Percentiles rank a stretch among this genome's conserved stretches.
phyloP scores from a whole-genome alignment of 1,139 yeast species.

The Nakaseomyces uthaithaninus region DNA sequence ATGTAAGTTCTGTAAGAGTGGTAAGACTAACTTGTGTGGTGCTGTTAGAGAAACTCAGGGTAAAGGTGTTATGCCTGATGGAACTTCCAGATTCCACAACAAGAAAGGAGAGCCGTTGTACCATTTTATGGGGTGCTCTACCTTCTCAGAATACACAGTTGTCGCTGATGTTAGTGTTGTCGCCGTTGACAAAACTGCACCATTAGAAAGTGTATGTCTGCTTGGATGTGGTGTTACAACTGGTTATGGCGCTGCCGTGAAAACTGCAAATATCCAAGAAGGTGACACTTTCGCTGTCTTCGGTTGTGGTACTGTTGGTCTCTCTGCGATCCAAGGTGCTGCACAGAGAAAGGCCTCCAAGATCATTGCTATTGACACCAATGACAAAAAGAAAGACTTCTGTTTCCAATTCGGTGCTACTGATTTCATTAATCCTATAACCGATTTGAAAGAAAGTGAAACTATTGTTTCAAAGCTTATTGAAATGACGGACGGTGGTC shows the following conservation, averaged over 20 bases:
- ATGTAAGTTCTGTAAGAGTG: conserved; percentile 91
- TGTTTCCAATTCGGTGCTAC: conserved; percentile 90
- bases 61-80: conserved; percentile 91
- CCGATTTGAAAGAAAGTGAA: conserved; percentile 56
- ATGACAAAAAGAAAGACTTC: conserved; percentile 77
- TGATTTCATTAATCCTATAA: conserved; percentile 79
- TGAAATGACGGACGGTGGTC: conserved; percentile 92
- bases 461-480: conserved; percentile 76
- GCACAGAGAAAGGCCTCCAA: conserved; percentile 67
- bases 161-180: conserved; percentile 97
- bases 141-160: conserved; percentile 94
- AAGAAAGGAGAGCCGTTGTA: conserved; percentile 73
- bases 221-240: conserved; percentile 98
- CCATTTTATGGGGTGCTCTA: conserved; percentile 97
- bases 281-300: conserved; percentile 95
- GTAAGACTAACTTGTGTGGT: conserved; percentile 92
- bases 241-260: conserved; percentile 95
- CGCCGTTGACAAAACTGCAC: conserved; percentile 77
- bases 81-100: conserved; percentile 73
- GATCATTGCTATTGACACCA: conserved; percentile 83
- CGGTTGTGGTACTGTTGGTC: conserved; percentile 96
- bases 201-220: conserved; percentile 79
- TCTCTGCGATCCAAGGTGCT: conserved; percentile 94
- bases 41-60: conserved; percentile 89
- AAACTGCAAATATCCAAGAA: conserved; percentile 83